Evolutionary conservation across 352 stramenopile species (phyloP).

Genomic region (Lagenidium sp.): DNA sequence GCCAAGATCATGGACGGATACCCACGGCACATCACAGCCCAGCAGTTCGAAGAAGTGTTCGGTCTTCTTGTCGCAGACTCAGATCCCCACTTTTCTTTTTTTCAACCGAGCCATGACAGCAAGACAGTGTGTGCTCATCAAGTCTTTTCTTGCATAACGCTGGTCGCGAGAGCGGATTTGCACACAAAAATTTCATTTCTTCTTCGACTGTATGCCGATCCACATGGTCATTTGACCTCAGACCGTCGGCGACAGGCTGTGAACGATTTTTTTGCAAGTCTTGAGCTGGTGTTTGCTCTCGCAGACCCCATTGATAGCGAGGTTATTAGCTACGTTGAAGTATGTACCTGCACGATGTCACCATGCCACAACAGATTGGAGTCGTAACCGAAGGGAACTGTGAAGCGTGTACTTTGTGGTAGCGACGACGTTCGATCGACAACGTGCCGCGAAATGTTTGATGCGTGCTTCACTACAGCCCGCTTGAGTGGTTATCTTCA

Average conservation of each 20-base stretch:
- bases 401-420: conserved; percentile 31
- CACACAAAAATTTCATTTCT: conserved; percentile 54
- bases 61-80: conserved; percentile 58
- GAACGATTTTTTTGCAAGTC: conserved; percentile 25
- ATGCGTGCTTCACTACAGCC: conserved; percentile 50
- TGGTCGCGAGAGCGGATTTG: conserved; percentile 40
- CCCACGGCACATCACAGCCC: conserved; percentile 29
- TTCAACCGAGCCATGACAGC: conserved; percentile 17
- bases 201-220: conserved; percentile 47
- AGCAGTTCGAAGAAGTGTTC: conserved; percentile 69
- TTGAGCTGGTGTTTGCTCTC: conserved; percentile 35
- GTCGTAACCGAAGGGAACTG: too few relatives aligned
- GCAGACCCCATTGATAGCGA: conserved; percentile 19
- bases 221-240: conserved; percentile 19
- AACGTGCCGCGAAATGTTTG: conserved; percentile 35
- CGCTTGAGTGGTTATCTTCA: conserved; percentile 46
- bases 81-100: conserved; percentile 60
- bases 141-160: conserved; percentile 42
- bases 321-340: conserved; percentile 18
- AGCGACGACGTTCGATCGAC: conserved; percentile 25
- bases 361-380: too few relatives aligned
- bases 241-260: conserved; percentile 34
- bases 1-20: conserved; percentile 17
- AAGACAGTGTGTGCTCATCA: conserved; percentile 38
- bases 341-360: too few relatives aligned